Evolutionary conservation across 768 basidiomycete species (phyloP), one percentile per base, ranked within the genome.

Genomic region (Boletellus sp.): DNA sequence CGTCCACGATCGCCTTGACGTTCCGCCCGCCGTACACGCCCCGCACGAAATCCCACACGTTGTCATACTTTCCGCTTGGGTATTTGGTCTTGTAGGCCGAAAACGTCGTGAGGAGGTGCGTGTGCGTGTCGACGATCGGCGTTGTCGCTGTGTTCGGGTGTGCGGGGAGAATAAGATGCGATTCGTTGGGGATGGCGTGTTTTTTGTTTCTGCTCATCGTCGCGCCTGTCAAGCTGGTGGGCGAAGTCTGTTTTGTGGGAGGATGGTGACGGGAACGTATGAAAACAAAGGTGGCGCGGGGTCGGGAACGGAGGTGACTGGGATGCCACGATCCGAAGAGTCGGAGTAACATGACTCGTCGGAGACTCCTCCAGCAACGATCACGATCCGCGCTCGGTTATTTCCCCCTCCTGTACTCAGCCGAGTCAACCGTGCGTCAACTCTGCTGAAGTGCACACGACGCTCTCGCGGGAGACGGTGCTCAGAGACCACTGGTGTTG

Each of bases 101-200:
- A 56, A 78, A 93, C 0, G 90, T 94, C 0, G 85, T 80, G 9
- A 84, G 73, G n/a, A 93, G 71, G 59, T 93, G 91, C 0, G 88
- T 90, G 69, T 94, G 91, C 0, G 90, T 93, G 69, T 94, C 91
- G 16, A 92, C 74, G 57, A 93, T 80, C 3, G 75, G 69, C 3
- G 55, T 61, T 17, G 57, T 41, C 3, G 57, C 43, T 26, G 58
- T 37, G 40, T 35, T 45, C 13, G 56, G 44, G 36, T 67, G 69
- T 1, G 45, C 48, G 6, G 74, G 71, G 3, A 74, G 61, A 2
- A 52, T 32, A 28, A 74, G 71, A 44, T 69, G 59, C 23, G 65
- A 60, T 52, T 75, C 74, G 41, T 60, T 16, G 0, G 70, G 68
- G 8, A 61, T 37, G 26, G 34, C 33, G 6, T 37, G 40, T 41